Evolutionary conservation across 345 rosid genomes (phyloP).

Genomic region (Eucalyptus marginata): DNA sequence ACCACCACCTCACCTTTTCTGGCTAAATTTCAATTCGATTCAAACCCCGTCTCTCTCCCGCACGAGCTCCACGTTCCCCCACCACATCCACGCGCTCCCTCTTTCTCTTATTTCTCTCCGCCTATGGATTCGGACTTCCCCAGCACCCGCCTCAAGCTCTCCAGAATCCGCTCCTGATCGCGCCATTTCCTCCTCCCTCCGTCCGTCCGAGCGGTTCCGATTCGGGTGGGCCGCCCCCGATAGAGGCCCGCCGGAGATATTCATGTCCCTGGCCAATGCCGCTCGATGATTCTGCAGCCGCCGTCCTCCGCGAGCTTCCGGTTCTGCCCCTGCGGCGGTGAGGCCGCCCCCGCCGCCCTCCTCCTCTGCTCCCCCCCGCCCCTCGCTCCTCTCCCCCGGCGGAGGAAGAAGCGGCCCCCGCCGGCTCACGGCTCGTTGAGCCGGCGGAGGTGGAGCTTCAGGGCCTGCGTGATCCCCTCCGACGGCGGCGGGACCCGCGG

Average conservation of each 20-base stretch:
- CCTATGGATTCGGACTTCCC: background rate
- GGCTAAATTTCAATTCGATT: background rate
- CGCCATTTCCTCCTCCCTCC: too few species aligned
- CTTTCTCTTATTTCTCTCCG: background rate
- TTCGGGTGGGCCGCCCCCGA: background rate
- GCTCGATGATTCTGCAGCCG: conserved; percentile 47
- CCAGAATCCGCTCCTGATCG: background rate
- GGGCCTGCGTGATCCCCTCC: conserved; percentile 19
- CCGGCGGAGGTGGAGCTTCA: conserved; percentile 12
- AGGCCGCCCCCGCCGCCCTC: background rate
- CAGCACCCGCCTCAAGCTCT: background rate
- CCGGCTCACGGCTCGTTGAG: background rate
- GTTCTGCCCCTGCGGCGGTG: conserved; percentile 19
- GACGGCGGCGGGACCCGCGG: conserved; percentile 1
- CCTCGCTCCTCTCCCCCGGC: background rate
- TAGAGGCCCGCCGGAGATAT: background rate
- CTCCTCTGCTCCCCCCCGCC: background rate
- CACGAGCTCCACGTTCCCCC: background rate
- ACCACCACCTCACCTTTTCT: background rate
- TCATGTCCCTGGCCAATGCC: conserved; percentile 17
- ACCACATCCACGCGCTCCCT: background rate
- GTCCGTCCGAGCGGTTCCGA: too few species aligned
- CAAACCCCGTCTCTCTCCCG: background rate
- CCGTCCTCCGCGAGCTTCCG: conserved; percentile 20
- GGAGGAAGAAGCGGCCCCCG: background rate